These are phyloP conservation scores for Isabelozyma heimii DNA, from an alignment of 805 yeast genomes.

Conservation along the genomic window DNA sequence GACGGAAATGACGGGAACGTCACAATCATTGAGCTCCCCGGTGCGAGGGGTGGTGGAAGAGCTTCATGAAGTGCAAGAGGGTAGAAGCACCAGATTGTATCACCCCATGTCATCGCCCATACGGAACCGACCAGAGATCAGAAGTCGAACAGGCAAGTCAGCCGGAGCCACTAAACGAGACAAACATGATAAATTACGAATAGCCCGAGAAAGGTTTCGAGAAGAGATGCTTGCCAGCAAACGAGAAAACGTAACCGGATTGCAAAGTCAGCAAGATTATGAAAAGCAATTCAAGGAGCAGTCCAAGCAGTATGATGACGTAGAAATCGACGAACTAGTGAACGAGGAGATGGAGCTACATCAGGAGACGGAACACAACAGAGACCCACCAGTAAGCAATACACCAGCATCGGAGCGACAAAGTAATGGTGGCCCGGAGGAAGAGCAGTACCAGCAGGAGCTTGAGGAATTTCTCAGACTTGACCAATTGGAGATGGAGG, in stretches of 20 bases:
- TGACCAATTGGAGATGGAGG: not conserved
- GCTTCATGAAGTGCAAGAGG: conserved; percentile 14
- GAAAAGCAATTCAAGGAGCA: conserved; percentile 7
- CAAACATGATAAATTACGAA: conserved; percentile 19
- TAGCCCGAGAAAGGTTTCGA: conserved; percentile 22
- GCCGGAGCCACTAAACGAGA: conserved; percentile 12
- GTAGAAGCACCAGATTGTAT: conserved; percentile 9
- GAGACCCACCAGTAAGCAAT: not conserved
- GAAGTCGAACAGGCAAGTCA: not conserved
- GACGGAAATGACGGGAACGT: not conserved
- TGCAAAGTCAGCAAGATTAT: conserved; percentile 12
- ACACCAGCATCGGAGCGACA: not conserved
- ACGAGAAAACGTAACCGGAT: conserved; percentile 14
- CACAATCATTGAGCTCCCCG: too few species aligned
- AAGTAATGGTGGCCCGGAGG: not conserved
- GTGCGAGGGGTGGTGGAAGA: conserved; percentile 11
- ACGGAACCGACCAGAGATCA: conserved; percentile 2
- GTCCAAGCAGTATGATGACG: not conserved
- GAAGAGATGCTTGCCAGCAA: conserved; percentile 13
- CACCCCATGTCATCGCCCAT: conserved; percentile 15
- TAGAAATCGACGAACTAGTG: conserved; percentile 18
- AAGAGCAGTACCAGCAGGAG: not conserved
- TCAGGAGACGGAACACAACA: not conserved
- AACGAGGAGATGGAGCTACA: conserved; percentile 15
- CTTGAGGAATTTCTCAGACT: not conserved